phyloP scores from a whole-genome alignment of 1,139 yeast species.

The Saccharomyces hybrid region DNA sequence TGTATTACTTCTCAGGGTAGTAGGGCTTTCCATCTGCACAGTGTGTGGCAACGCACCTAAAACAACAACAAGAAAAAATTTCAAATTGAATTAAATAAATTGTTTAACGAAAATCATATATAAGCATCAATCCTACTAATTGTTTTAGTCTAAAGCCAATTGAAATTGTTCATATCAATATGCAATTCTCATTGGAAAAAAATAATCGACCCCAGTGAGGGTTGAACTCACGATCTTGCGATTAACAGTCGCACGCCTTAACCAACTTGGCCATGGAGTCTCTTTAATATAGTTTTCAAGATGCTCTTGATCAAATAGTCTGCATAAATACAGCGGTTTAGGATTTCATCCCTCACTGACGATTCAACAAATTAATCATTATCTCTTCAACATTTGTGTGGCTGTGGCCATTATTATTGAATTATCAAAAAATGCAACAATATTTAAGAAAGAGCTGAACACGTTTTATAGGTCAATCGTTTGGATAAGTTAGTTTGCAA shows the following conservation, averaged over 20 bases:
- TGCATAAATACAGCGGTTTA: neutral
- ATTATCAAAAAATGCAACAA: too few species aligned
- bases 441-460: too few species aligned
- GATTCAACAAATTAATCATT: too few species aligned
- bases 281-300: neutral
- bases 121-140: neutral
- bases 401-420: too few species aligned
- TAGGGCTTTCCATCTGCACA: neutral
- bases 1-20: neutral
- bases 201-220: slow-evolving; percentile 19
- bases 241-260: slow-evolving; percentile 22
- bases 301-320: too few species aligned
- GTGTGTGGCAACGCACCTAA: neutral
- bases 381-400: too few species aligned
- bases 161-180: too few species aligned
- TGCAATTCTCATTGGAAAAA: neutral
- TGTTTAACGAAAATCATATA: neutral
- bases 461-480: too few species aligned
- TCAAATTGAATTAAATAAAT: neutral
- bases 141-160: neutral
- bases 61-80: neutral
- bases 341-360: too few species aligned
- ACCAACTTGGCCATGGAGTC: slow-evolving; percentile 21
- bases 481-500: too few species aligned
- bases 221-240: slow-evolving; percentile 23